A percentile compares a stretch with the other conserved stretches of the same genome.
Conservation (phyloP, 2,329 filamentous ascomycete genomes). For the Knufia fluminis region DNA sequence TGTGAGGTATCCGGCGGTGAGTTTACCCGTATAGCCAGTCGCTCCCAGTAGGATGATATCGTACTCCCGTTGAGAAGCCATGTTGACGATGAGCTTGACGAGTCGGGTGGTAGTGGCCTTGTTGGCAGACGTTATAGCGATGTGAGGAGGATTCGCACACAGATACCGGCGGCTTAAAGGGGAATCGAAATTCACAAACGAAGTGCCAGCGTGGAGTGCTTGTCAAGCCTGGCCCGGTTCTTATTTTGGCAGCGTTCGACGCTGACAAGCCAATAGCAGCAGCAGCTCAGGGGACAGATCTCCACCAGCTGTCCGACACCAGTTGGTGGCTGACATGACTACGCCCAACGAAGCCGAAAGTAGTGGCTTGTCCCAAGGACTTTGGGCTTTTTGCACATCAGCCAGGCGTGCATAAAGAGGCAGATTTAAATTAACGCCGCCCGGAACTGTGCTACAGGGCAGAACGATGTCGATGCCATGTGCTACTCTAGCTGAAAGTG, state of each 20-base stretch:
- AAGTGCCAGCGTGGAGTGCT: background rate
- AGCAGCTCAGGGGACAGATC: background rate
- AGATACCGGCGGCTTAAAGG: background rate
- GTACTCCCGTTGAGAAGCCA: slow-evolving; percentile 44
- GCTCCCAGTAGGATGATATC: slow-evolving; percentile 60
- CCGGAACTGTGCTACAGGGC: background rate
- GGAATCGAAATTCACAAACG: background rate
- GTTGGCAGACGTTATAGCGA: background rate
- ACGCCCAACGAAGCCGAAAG: background rate
- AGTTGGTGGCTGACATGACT: background rate
- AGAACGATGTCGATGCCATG: background rate
- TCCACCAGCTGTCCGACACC: background rate
- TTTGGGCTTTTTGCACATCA: background rate
- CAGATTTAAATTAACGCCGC: background rate
- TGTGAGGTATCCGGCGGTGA: slow-evolving; percentile 66
- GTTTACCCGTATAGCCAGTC: slow-evolving; percentile 74
- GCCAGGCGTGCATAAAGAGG: background rate
- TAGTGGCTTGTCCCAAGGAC: background rate
- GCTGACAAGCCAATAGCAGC: background rate
- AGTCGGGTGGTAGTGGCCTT: background rate
- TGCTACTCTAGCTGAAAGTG: slow-evolving; percentile 6
- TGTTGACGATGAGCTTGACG: slow-evolving; percentile 16
- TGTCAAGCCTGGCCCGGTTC: background rate
- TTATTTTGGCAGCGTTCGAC: background rate
- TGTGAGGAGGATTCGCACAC: background rate